Evolutionary conservation across 768 basidiomycete genomes (phyloP).

Genomic region (Boletus huronensis): DNA sequence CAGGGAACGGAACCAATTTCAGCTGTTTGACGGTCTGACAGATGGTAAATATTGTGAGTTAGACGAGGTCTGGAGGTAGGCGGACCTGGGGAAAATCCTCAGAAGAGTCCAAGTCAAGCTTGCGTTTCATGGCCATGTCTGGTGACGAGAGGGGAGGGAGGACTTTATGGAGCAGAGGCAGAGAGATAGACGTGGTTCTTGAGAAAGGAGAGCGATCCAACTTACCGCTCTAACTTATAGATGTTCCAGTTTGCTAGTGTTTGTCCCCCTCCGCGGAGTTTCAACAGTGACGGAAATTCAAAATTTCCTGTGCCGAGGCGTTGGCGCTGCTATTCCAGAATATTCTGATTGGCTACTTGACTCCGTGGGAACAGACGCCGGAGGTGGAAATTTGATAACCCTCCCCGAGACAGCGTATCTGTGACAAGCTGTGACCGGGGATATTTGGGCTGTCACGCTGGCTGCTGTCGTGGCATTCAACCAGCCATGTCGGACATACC

Average conservation of each 20-base stretch:
- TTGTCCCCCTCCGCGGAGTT: constrained; percentile 27
- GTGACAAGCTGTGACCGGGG: constrained; percentile 17
- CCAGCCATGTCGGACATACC: constrained; percentile 30
- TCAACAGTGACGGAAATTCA: constrained; percentile 14
- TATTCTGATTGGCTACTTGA: constrained; percentile 27
- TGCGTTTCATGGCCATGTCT: constrained; percentile 72
- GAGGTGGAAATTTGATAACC: constrained; percentile 8
- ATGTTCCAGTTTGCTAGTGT: constrained; percentile 23
- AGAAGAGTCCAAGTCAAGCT: constrained; percentile 58
- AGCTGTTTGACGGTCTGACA: constrained; percentile 61
- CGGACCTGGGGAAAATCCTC: constrained; percentile 50
- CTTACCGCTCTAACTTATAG: constrained; percentile 33
- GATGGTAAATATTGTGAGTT: constrained; percentile 15
- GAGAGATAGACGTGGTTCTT: constrained; percentile 17
- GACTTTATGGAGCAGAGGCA: constrained; percentile 3
- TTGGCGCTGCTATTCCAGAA: constrained; percentile 5
- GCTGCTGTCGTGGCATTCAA: constrained; percentile 20
- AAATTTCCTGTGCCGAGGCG: constrained; percentile 14
- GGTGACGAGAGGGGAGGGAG: constrained; percentile 7
- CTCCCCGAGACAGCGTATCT: not conserved
- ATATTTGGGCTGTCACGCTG: constrained; percentile 15
- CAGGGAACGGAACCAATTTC: constrained; percentile 74
- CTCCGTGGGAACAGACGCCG: constrained; percentile 2
- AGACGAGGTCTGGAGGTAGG: constrained; percentile 15
- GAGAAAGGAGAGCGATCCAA: constrained; percentile 20